phyloP scores from a whole-genome alignment of 2,329 filamentous ascomycete species.

The Bipolaris oryzae region DNA sequence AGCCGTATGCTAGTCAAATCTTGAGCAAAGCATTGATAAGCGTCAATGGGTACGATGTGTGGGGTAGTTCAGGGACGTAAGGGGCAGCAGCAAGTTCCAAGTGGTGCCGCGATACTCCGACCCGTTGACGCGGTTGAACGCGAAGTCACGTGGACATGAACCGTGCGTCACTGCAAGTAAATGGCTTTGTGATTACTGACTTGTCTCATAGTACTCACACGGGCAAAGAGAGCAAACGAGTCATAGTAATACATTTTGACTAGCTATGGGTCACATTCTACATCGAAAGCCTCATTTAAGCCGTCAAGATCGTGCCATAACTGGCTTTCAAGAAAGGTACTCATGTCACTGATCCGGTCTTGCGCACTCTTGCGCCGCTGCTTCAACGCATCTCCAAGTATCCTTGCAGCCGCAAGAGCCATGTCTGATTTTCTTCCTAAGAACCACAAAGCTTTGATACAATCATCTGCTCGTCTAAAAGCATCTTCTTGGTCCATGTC shows the following conservation, averaged over 20 bases:
- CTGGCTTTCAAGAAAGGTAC: conserved; percentile 29
- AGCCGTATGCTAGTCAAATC: neutral
- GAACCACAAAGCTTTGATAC: conserved; percentile 61
- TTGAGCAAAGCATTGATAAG: neutral
- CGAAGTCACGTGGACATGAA: neutral
- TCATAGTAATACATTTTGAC: conserved; percentile 4
- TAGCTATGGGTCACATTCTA: conserved; percentile 26
- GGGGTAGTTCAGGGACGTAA: neutral
- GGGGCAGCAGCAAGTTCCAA: neutral
- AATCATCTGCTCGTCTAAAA: conserved; percentile 54
- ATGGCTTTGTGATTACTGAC: neutral
- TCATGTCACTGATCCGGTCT: conserved; percentile 34
- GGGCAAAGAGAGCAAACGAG: no score
- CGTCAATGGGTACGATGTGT: neutral
- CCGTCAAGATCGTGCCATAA: conserved; percentile 37
- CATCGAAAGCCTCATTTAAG: conserved; percentile 24
- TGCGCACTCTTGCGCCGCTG: conserved; percentile 30
- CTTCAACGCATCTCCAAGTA: conserved; percentile 45
- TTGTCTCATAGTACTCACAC: no score
- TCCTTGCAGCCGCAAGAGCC: conserved; percentile 50
- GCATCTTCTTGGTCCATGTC: conserved; percentile 29
- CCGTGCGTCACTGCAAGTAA: no score
- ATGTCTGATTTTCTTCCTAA: conserved; percentile 64
- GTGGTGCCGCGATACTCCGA: neutral
- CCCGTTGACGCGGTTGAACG: neutral